These are phyloP conservation scores for Phytophthora hibernalis DNA, from an alignment of 352 stramenopile genomes.

Conservation along the genomic window DNA sequence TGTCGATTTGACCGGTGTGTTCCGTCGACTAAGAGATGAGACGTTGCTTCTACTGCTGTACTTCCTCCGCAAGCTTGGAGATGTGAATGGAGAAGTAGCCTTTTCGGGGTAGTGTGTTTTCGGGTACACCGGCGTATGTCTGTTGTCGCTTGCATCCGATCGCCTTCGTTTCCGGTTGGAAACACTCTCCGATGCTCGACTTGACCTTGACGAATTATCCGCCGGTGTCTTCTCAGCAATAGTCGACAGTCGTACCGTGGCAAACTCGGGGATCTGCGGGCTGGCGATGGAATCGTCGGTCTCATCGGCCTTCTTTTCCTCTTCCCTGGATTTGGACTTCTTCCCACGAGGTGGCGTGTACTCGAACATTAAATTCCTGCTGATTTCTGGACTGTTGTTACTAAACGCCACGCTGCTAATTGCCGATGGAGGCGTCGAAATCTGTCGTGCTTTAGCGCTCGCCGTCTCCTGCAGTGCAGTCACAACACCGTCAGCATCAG, in stretches of 20 bases:
- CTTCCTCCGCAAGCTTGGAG: slow-evolving; percentile 69
- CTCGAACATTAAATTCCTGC: slow-evolving; percentile 84
- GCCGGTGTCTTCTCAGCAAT: slow-evolving; percentile 23
- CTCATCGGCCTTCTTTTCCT: slow-evolving; percentile 35
- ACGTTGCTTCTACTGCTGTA: slow-evolving; percentile 66
- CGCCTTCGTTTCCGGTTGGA: slow-evolving; percentile 62
- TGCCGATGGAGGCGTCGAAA: slow-evolving; percentile 62
- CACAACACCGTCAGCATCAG: not conserved
- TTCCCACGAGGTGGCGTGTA: slow-evolving; percentile 61
- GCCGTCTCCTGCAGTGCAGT: slow-evolving; percentile 23
- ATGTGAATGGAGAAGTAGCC: slow-evolving; percentile 37
- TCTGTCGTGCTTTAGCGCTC: slow-evolving; percentile 29
- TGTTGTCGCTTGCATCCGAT: slow-evolving; percentile 29
- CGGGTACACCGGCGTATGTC: slow-evolving; percentile 43
- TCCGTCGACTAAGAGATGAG: slow-evolving; percentile 48
- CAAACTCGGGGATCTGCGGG: slow-evolving; percentile 65
- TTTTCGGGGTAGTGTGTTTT: slow-evolving; percentile 59
- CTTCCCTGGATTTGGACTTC: slow-evolving; percentile 23
- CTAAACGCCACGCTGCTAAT: slow-evolving; percentile 80
- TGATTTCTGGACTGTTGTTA: slow-evolving; percentile 70
- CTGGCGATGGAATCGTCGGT: slow-evolving; percentile 44
- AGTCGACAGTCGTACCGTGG: slow-evolving; percentile 49
- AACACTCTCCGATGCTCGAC: slow-evolving; percentile 28
- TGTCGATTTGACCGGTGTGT: slow-evolving; percentile 24
- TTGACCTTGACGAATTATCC: slow-evolving; percentile 8